Base-by-base conservation (phyloP, 805 yeast genomes). In the Lipomyces orientalis region DNA sequence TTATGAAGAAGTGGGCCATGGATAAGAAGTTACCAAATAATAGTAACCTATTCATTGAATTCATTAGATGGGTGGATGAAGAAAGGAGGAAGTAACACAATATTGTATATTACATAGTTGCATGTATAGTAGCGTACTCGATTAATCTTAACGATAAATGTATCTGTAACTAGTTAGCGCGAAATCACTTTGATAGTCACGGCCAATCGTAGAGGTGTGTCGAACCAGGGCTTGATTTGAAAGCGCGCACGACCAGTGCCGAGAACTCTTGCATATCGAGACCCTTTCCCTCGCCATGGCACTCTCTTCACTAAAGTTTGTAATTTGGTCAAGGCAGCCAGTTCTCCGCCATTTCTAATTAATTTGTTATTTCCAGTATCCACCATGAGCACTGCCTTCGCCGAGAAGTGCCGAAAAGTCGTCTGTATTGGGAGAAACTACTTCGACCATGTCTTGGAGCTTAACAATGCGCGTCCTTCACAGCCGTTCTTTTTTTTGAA, bases 401-500 rank as follows among this genome's bases (percentile, higher is more conserved):
- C 72, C 4, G 67, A 64, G 39, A 61, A 64, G 52, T 69, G 71
- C 62, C 69, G 73, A 49, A 95, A 95, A 80, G 86, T 94, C 75
- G 85, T 95, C 19, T 95, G 99, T 79, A 94, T 95, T 72, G 99
- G 99, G 57, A 89, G 99, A 74, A 95, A 95, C 79, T 95, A 93
- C 77, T 96, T 92, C n/a, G 98, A 97, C 25, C 99, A 95, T 75
- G 91, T 93, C 76, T 86, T 89, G 70, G 99, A 95, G 78, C 82
- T 95, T 66, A 90, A 91, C 82, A 95, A 93, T 76, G 79, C 86
- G 31, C 83, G 85, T 25, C 98, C 99, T 1, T 81, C 83, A 46
- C 91, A 88, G 75, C 99, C 99, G 2, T 94, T 95, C 74, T 95
- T 89, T 83, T 95, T 95, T 77, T 80, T 93, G 71, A 95, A 95